Percentiles rank a stretch among this genome's conserved stretches.
These are phyloP conservation scores for Multifurca ochricompacta DNA, from an alignment of 768 basidiomycete species.

Conservation along the genomic window DNA sequence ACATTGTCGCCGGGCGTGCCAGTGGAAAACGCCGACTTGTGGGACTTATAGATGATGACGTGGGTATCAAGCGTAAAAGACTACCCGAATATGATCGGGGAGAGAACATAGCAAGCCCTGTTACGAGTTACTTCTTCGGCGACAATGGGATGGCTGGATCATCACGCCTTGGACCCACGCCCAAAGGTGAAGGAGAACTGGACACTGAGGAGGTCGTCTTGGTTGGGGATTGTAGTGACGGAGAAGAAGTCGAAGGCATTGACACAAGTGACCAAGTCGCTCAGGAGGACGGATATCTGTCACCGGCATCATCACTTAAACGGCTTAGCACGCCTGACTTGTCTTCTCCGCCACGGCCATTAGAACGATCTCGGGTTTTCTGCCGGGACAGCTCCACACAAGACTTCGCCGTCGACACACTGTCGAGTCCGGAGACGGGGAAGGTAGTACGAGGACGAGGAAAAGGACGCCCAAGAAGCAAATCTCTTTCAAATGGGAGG, in stretches of 20 bases:
- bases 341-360: conserved; percentile 52
- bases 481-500: conserved; percentile 5
- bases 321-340: conserved; percentile 49
- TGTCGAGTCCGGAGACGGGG: conserved; percentile 40
- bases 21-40: conserved; percentile 73
- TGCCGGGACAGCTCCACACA: conserved; percentile 15
- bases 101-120: conserved; percentile 33
- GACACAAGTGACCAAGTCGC: conserved; percentile 38
- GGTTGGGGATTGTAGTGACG: conserved; percentile 32
- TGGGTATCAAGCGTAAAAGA: conserved; percentile 44
- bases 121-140: conserved; percentile 21
- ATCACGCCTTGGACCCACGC: neutral
- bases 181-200: conserved; percentile 24
- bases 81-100: conserved; percentile 28
- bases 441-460: too few species aligned
- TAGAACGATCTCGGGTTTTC: conserved; percentile 18
- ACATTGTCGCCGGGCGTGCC: conserved; percentile 39
- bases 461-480: conserved; percentile 10
- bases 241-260: conserved; percentile 34
- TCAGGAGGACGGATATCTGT: conserved; percentile 80
- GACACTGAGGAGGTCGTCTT: conserved; percentile 27
- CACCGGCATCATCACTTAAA: conserved; percentile 50
- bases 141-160: conserved; percentile 1
- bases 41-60: conserved; percentile 62
- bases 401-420: conserved; percentile 46